Conservation (phyloP, 352 stramenopile species). For the Phytophthora brassicae region DNA sequence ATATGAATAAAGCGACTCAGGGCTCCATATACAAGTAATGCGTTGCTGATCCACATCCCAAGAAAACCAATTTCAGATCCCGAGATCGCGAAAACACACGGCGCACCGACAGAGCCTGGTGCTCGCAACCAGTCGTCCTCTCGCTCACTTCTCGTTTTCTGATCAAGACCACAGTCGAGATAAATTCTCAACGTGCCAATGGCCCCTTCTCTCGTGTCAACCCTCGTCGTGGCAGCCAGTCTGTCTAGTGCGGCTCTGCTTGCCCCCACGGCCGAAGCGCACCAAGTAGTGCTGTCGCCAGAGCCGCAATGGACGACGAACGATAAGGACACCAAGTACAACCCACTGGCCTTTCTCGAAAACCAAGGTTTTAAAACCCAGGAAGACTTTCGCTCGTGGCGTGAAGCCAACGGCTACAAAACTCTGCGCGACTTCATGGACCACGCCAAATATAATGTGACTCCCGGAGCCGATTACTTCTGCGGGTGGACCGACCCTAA, state of each 20-base stretch:
- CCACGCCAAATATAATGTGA: conserved; percentile 28
- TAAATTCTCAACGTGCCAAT: conserved; percentile 3
- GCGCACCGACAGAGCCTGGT: background rate
- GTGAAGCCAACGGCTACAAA: conserved; percentile 36
- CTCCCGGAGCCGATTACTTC: conserved; percentile 28
- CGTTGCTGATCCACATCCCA: background rate
- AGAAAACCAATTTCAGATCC: background rate
- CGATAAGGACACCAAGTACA: conserved; percentile 35
- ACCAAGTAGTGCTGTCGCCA: conserved; percentile 39
- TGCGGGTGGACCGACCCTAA: conserved; percentile 33
- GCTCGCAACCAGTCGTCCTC: background rate
- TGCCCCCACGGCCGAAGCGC: conserved; percentile 22
- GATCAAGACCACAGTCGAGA: background rate
- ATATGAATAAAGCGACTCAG: background rate
- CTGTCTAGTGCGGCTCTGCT: conserved; percentile 23
- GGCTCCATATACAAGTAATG: no score
- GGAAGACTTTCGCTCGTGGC: conserved; percentile 39
- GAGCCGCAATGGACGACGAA: conserved; percentile 37
- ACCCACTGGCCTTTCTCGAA: conserved; percentile 49
- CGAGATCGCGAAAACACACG: background rate
- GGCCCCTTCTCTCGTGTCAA: conserved; percentile 18
- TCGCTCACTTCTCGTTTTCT: conserved; percentile 7
- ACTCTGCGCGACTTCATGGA: conserved; percentile 45
- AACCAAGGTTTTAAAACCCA: conserved; percentile 40
- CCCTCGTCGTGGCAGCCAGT: conserved; percentile 16